Base-by-base conservation (phyloP, 2,329 filamentous ascomycete genomes). In the Dothideomycetes sp. region DNA sequence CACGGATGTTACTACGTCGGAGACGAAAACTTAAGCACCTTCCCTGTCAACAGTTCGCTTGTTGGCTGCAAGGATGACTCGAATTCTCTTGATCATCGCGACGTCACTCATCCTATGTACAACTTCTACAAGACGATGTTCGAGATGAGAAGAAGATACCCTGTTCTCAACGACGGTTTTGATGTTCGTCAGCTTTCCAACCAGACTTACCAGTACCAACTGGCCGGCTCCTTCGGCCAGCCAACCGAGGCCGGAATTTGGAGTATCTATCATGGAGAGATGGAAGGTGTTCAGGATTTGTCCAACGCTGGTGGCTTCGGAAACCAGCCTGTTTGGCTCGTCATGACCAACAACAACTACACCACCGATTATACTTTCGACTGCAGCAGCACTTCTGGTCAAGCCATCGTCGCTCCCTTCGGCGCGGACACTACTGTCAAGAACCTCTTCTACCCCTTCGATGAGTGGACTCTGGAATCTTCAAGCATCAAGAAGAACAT, bases 41-140 rank as follows among this genome's bases (percentile, higher is more conserved):
- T 74, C 62, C 76, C 76, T 0, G 59, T 77, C 25, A 69, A 73
- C 33, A 64, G 67, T 45, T 70, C 71, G 2, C 58, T 65, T 2
- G 48, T 62, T 27, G 78, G 74, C 5, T 82, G 78, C 49, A 49
- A 71, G 33, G 76, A 80, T 46, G 69, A 73, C 31, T 54, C 58
- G 7, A 71, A 76, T 37, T 70, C 70, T 24, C 68, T 73, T 27
- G 77, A 81, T 49, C 77, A 81, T 51, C 65, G 76, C 27, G 76
- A 81, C 51, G 73, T 77, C 1, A 70, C 76, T 8, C 70, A 76
- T 48, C 74, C 76, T 2, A 59, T 80, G 23, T 68, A 74, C 28
- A 78, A 76, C 47, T 69, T 76, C 31, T 63, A 79, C 46, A 78
- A 76, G 54, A 63, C 70, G 31, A 77, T 80, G 70, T 78, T 73